Evolutionary conservation across 208 protist species (phyloP).

Genomic region (Leishmania lainsoni): DNA sequence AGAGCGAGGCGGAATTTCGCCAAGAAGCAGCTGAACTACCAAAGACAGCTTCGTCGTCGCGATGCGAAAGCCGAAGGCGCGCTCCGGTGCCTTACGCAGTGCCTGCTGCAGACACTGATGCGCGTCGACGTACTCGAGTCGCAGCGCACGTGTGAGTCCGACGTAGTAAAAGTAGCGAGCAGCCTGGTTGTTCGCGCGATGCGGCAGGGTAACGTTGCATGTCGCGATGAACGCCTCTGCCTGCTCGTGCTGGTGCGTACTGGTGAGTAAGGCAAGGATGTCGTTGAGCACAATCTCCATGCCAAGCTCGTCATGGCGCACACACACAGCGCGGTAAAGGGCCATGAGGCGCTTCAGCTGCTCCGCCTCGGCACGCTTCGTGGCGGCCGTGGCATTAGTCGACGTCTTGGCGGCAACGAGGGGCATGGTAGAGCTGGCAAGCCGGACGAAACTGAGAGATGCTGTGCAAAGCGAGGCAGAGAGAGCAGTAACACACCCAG

Average conservation of each 20-base stretch:
- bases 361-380: slow-evolving; percentile 38
- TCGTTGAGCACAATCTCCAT: slow-evolving; percentile 88
- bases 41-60: slow-evolving; percentile 93
- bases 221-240: slow-evolving; percentile 85
- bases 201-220: slow-evolving; percentile 79
- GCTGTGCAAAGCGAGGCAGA: not conserved
- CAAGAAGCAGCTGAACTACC: slow-evolving; percentile 97
- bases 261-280: slow-evolving; percentile 80
- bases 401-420: slow-evolving; percentile 11
- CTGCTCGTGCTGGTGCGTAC: slow-evolving; percentile 78
- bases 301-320: slow-evolving; percentile 89
- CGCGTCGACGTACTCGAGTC: slow-evolving; percentile 96
- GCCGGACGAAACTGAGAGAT: not conserved
- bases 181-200: slow-evolving; percentile 92
- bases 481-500: not conserved
- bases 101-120: slow-evolving; percentile 94
- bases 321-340: slow-evolving; percentile 81
- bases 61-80: slow-evolving; percentile 94
- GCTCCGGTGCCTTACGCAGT: slow-evolving; percentile 96
- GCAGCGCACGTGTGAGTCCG: slow-evolving; percentile 95
- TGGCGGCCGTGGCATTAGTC: slow-evolving; percentile 9
- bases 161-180: slow-evolving; percentile 97
- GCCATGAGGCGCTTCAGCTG: slow-evolving; percentile 75
- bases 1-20: slow-evolving; percentile 96
- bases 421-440: slow-evolving; percentile 8